Evolutionary conservation across 2,329 filamentous ascomycete genomes (phyloP).

Genomic region (Camillea tinctor): DNA sequence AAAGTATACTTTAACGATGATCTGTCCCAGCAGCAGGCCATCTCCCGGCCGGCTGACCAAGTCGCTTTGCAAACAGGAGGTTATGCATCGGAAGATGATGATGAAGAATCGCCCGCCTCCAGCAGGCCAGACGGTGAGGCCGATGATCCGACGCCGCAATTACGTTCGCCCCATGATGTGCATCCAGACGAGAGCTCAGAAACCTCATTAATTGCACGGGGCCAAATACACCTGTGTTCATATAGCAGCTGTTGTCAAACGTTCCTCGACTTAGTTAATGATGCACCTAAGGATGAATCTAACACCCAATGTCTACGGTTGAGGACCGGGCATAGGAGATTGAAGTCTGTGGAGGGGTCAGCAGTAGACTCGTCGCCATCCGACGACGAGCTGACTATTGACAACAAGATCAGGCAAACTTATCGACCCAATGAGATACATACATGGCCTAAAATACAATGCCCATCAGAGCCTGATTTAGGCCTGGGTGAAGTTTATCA

Average conservation of each 20-base stretch:
- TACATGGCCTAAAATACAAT: slow-evolving; percentile 27
- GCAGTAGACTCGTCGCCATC: background rate
- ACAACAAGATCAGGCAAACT: slow-evolving; percentile 6
- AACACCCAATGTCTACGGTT: slow-evolving; percentile 45
- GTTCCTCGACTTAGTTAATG: slow-evolving; percentile 60
- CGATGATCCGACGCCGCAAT: slow-evolving; percentile 35
- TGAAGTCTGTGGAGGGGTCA: slow-evolving; percentile 23
- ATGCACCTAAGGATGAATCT: slow-evolving; percentile 37
- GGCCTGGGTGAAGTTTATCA: slow-evolving; percentile 18
- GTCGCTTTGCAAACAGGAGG: slow-evolving; percentile 8
- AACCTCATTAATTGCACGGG: slow-evolving; percentile 46
- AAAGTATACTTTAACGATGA: slow-evolving; percentile 43
- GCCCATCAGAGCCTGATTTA: slow-evolving; percentile 2
- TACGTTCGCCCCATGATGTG: slow-evolving; percentile 38
- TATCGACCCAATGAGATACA: slow-evolving; percentile 23
- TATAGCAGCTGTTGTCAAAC: slow-evolving; percentile 54
- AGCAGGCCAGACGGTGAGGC: slow-evolving; percentile 31
- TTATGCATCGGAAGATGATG: slow-evolving; percentile 1
- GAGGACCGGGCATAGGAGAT: slow-evolving; percentile 45
- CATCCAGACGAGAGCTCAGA: slow-evolving; percentile 47
- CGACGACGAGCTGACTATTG: background rate
- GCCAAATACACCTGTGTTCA: slow-evolving; percentile 52
- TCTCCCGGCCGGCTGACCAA: slow-evolving; percentile 1
- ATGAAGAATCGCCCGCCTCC: slow-evolving; percentile 1
- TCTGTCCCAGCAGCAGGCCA: background rate